These are phyloP conservation scores for Chondrus crispus DNA, from an alignment of 23 red algal genomes.

Conservation along the genomic window DNA sequence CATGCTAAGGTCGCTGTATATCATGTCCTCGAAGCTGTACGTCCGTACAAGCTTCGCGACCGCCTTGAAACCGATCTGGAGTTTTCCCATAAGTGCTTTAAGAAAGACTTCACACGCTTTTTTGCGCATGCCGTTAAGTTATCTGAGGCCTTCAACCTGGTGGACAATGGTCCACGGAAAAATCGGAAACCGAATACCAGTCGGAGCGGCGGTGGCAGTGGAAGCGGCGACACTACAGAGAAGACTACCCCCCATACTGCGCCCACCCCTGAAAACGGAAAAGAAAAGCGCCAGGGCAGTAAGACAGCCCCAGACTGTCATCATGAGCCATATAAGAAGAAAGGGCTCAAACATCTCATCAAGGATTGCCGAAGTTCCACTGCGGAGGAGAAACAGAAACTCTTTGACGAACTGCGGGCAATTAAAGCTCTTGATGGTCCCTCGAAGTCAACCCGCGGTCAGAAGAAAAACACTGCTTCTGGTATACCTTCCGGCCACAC, in stretches of 20 bases:
- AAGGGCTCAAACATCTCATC: not conserved
- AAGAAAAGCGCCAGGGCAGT: not conserved
- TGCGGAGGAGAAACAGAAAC: not conserved
- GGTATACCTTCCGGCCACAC: not conserved
- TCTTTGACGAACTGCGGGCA: not conserved
- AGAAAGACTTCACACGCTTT: not conserved
- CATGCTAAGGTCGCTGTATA: not conserved
- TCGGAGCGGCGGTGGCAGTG: not conserved
- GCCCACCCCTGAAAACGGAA: not conserved
- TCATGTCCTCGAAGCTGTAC: not conserved
- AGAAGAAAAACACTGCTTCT: not conserved
- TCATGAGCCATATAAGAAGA: not conserved
- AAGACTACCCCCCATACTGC: not conserved
- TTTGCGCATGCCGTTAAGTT: not conserved
- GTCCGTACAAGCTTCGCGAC: not conserved
- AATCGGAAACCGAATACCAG: not conserved
- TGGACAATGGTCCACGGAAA: not conserved
- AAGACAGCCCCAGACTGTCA: not conserved
- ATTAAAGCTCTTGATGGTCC: not conserved
- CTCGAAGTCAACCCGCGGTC: not conserved
- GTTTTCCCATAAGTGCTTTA: not conserved
- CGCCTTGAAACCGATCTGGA: not conserved
- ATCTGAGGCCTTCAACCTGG: not conserved
- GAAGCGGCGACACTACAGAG: not conserved
- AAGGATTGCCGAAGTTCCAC: not conserved